Conservation (phyloP, 1,139 yeast species). For the Sugiyamaella novakii region DNA sequence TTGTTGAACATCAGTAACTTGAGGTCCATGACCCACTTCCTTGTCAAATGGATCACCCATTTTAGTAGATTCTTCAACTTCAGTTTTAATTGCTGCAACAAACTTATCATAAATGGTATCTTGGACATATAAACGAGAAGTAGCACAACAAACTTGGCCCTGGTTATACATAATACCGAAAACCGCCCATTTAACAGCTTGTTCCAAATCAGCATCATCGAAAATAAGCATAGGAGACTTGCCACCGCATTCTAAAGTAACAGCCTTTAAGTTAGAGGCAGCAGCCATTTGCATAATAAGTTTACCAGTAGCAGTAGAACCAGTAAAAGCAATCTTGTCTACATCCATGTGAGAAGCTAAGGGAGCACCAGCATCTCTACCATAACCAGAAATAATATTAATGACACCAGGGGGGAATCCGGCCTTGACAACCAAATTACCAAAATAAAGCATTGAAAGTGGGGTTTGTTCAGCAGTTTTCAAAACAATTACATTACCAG, state of each 20-base stretch:
- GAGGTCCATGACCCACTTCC: constrained; percentile 72
- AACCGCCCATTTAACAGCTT: constrained; percentile 62
- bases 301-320: constrained; percentile 80
- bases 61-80: constrained; percentile 29
- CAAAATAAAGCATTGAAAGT: constrained; percentile 69
- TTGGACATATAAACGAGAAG: constrained; percentile 79
- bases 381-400: constrained; percentile 75
- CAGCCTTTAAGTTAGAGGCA: constrained; percentile 53
- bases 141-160: constrained; percentile 90
- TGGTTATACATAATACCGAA: constrained; percentile 75
- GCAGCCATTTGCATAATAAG: constrained; percentile 68
- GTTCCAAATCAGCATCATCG: constrained; percentile 67
- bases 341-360: constrained; percentile 68
- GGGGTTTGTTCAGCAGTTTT: constrained; percentile 84
- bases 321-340: constrained; percentile 84
- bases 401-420: constrained; percentile 82
- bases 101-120: constrained; percentile 72
- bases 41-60: constrained; percentile 45
- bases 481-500: constrained; percentile 74
- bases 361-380: constrained; percentile 70
- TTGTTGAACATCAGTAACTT: constrained; percentile 67
- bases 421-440: constrained; percentile 63
- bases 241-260: constrained; percentile 84
- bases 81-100: constrained; percentile 50
- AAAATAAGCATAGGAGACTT: constrained; percentile 82